A percentile compares a stretch with the other conserved stretches of the same genome.
phyloP scores from a whole-genome alignment of 768 basidiomycete genomes.

The Boletellus ananiceps region DNA sequence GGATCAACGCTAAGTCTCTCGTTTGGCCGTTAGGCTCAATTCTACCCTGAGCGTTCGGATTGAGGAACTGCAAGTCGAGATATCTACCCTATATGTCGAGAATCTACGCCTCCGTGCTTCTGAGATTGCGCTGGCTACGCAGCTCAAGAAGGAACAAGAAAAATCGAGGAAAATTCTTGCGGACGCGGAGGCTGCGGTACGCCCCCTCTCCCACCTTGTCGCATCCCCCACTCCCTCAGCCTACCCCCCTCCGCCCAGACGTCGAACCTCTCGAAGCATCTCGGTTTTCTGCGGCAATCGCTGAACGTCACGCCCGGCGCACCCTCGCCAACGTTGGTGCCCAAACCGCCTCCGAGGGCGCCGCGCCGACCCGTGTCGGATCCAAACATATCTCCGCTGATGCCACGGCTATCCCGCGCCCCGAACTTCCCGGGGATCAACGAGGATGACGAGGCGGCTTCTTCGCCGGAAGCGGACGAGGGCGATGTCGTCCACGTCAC shows the following conservation, averaged over 20 bases:
- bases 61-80: conserved; percentile 79
- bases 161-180: conserved; percentile 67
- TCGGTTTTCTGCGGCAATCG: conserved; percentile 60
- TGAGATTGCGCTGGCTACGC: conserved; percentile 68
- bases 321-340: conserved; percentile 34
- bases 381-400: conserved; percentile 43
- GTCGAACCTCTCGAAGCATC: conserved; percentile 57
- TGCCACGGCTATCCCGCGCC: conserved; percentile 55
- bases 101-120: conserved; percentile 78
- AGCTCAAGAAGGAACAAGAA: conserved; percentile 77
- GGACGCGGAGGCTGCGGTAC: conserved; percentile 72
- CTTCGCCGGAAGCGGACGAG: conserved; percentile 39
- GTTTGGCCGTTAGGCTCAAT: conserved; percentile 54
- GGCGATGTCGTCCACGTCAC: conserved; percentile 37
- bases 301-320: conserved; percentile 40
- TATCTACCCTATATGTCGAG: conserved; percentile 77
- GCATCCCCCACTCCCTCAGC: conserved; percentile 10
- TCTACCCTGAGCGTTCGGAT: conserved; percentile 80
- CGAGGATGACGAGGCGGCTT: conserved; percentile 60
- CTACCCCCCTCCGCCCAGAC: conserved; percentile 36
- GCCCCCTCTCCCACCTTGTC: conserved; percentile 26
- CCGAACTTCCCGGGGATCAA: conserved; percentile 63
- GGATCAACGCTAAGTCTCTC: conserved; percentile 7
- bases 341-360: conserved; percentile 47
- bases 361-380: conserved; percentile 41